Base-by-base conservation (phyloP, 805 yeast species). In the Candida nitratophila region DNA sequence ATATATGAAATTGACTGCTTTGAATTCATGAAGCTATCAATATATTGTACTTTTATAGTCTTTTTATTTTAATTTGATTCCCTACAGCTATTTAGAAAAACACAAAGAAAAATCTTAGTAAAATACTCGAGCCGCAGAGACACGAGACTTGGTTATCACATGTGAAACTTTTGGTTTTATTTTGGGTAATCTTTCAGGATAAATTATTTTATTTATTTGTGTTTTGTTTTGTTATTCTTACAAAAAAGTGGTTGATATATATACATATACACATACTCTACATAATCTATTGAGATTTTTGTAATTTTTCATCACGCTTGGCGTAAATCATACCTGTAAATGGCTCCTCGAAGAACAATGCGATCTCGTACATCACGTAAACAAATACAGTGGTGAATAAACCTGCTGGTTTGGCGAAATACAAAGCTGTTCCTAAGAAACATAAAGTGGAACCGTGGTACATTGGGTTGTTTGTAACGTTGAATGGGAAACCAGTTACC, bases 401-500 rank as follows among this genome's bases (percentile, higher is more conserved):
- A 22, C 99, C 99, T 1, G 96, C 84, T 29, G 97, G 95, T 63
- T 89, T 90, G 27, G 83, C 97, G 60, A 77, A 81, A 77, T 82
- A 84, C 52, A 93, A 71, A 3, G 95, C 91, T 36, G 95, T 82
- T 37, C 96, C 99, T 59, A 93, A 68, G 72, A 93, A 93, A 42
- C 95, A 81, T 52, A 91, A 68, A 20, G 90, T 77, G 10, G 96
- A 86, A 15, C 99, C 99, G 59, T 85, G 83, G 66, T 93, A 93
- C 99, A 93, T 93, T 51, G 99, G 99, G 65, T 93, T 91, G 57
- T 88, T 83, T 50, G 82, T 76, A 45, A 90, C 79, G 56, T 82
- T 90, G 76, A 93, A 93, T 15, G 99, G 99, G 76, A 93, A 93
- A 1, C 85, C 81, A 16, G 91, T 83, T 47, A 93, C 96, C 59